Evolutionary conservation across 2,329 filamentous ascomycete species (phyloP).

Genomic region (Neoarthrinium moseri): DNA sequence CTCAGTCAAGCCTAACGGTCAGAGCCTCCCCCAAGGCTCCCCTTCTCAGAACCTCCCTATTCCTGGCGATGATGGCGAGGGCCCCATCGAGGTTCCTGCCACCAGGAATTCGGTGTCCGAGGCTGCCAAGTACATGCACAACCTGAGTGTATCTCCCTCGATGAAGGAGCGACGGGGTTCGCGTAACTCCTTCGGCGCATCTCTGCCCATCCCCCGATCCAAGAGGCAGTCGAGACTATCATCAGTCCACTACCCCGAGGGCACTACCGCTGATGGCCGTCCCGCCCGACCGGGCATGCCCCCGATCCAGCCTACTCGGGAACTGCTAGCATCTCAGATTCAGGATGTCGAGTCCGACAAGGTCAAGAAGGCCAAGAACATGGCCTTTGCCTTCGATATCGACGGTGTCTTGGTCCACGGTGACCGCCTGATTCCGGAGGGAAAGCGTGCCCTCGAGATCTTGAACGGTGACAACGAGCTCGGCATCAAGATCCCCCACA

Average conservation of each 20-base stretch:
- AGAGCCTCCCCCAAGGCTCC: background rate
- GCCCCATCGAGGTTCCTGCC: constrained; percentile 68
- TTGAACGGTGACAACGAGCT: constrained; percentile 75
- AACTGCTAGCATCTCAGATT: constrained; percentile 68
- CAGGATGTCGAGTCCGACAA: constrained; percentile 67
- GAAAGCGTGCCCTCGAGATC: constrained; percentile 64
- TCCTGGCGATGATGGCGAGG: constrained; percentile 42
- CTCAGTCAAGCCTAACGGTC: constrained; percentile 19
- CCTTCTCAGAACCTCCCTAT: constrained; percentile 29
- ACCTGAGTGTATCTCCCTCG: constrained; percentile 65
- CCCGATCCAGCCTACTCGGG: constrained; percentile 59
- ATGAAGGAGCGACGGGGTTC: constrained; percentile 67
- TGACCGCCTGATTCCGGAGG: constrained; percentile 68
- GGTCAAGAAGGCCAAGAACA: constrained; percentile 70
- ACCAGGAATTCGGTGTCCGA: constrained; percentile 68
- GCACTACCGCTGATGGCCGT: constrained; percentile 43
- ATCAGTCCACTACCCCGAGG: constrained; percentile 46
- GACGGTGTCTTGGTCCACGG: constrained; percentile 76
- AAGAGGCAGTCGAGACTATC: constrained; percentile 69
- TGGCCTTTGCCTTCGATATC: constrained; percentile 80
- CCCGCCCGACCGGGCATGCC: constrained; percentile 55
- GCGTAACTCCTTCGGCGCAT: constrained; percentile 73
- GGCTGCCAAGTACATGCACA: constrained; percentile 70
- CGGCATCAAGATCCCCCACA: constrained; percentile 74
- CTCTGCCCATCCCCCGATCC: constrained; percentile 69